These are phyloP conservation scores for Tylopilus plumbeoviolaceoides DNA, from an alignment of 768 basidiomycete species.

Conservation along the genomic window DNA sequence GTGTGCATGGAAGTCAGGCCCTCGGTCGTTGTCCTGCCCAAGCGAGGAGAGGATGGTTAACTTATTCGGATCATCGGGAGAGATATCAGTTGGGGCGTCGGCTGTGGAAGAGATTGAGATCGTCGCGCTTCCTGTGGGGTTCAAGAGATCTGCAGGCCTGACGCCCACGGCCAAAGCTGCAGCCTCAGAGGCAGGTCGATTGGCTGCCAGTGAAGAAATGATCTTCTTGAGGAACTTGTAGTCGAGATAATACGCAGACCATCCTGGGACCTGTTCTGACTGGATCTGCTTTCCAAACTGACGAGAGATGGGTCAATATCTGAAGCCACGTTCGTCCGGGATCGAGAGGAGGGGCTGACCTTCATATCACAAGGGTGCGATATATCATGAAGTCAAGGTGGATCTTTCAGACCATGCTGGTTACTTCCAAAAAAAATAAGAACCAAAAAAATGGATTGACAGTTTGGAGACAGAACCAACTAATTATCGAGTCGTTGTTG, in stretches of 20 bases:
- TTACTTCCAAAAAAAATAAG: slow-evolving; percentile 12
- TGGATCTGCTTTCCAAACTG: slow-evolving; percentile 99
- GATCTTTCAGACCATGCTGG: slow-evolving; percentile 27
- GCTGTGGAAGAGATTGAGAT: slow-evolving; percentile 26
- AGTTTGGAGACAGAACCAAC: slow-evolving; percentile 10
- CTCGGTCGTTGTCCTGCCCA: slow-evolving; percentile 66
- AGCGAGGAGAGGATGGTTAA: slow-evolving; percentile 60
- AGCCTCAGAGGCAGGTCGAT: slow-evolving; percentile 87
- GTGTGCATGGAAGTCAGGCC: slow-evolving; percentile 88
- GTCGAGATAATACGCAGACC: slow-evolving; percentile 93
- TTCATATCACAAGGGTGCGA: slow-evolving; percentile 27
- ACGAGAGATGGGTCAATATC: not conserved
- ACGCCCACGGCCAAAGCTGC: slow-evolving; percentile 81
- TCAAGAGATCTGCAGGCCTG: slow-evolving; percentile 57
- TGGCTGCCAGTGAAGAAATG: slow-evolving; percentile 89
- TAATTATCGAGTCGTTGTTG: not conserved
- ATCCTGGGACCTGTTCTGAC: slow-evolving; percentile 93
- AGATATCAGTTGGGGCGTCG: slow-evolving; percentile 12
- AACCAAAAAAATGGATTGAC: slow-evolving; percentile 4
- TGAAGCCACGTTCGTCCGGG: not conserved
- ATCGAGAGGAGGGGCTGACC: slow-evolving; percentile 16
- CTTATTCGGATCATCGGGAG: slow-evolving; percentile 40
- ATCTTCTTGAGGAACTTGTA: slow-evolving; percentile 99
- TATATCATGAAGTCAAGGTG: slow-evolving; percentile 7
- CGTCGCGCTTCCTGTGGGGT: slow-evolving; percentile 31